phyloP scores from a whole-genome alignment of 345 rosid species.

The Populus deltoides region DNA sequence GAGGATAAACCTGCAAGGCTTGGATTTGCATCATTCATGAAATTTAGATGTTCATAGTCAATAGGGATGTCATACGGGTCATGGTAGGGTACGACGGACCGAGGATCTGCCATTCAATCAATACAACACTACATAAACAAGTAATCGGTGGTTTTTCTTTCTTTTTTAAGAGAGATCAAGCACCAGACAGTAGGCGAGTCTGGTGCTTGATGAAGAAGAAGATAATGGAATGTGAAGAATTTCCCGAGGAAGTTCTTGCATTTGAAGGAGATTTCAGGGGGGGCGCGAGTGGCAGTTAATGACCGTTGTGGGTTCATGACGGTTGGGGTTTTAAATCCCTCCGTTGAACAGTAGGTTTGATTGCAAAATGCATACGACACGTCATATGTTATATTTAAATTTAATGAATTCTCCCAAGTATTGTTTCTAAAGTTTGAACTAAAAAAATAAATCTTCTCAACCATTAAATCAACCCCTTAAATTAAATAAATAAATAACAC shows the following conservation, averaged over 20 bases:
- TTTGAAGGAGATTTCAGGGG: not conserved
- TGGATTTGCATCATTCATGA: conserved; percentile 7
- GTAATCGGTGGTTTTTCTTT: not conserved
- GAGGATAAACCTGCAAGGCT: conserved; percentile 19
- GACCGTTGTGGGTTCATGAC: conserved; percentile 30
- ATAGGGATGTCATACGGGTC: conserved; percentile 27
- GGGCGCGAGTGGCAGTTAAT: conserved; percentile 37
- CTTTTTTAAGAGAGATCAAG: conserved; percentile 9
- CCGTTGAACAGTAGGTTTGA: too few relatives aligned
- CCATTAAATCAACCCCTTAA: too few relatives aligned
- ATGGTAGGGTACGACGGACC: conserved; percentile 22
- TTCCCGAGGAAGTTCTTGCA: not conserved
- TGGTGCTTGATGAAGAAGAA: conserved; percentile 26
- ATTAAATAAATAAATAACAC: too few relatives aligned
- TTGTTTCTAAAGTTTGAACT: too few relatives aligned
- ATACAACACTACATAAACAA: too few relatives aligned
- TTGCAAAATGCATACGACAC: not conserved
- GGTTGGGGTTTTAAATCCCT: conserved; percentile 6
- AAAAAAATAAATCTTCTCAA: too few relatives aligned
- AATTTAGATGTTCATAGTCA: conserved; percentile 17
- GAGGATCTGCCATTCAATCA: conserved; percentile 35
- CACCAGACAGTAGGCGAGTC: conserved; percentile 14
- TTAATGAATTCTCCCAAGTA: too few relatives aligned
- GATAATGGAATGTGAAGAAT: not conserved
- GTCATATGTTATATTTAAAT: too few relatives aligned